These are phyloP conservation scores for Fragilariopsis cylindrus DNA, from an alignment of 108 stramenopile species.

Conservation along the genomic window DNA sequence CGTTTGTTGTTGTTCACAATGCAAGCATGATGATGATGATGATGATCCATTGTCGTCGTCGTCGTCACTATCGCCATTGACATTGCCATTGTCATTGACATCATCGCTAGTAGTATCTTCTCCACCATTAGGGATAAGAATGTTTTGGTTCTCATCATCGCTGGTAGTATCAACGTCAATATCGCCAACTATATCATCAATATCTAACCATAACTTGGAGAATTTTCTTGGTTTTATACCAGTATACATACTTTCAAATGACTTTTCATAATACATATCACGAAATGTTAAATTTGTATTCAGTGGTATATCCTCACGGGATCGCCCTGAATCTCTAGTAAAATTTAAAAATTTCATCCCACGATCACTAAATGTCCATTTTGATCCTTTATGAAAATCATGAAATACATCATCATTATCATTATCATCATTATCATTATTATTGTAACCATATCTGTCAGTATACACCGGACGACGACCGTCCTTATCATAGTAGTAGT, in stretches of 20 bases:
- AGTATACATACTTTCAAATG: background rate
- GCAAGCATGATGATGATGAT: no score
- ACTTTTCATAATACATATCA: background rate
- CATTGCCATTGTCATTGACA: no score
- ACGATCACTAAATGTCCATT: background rate
- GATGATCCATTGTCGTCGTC: no score
- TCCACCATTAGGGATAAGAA: no score
- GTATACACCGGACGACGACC: background rate
- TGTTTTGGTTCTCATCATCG: no score
- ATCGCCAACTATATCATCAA: slow-evolving; percentile 1
- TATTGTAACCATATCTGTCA: background rate
- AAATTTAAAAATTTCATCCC: background rate
- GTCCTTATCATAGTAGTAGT: background rate
- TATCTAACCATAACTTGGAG: slow-evolving; percentile 1
- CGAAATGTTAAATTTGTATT: background rate
- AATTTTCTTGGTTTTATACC: background rate
- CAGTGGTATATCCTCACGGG: background rate
- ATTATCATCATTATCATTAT: background rate
- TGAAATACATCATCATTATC: background rate
- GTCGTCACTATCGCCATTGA: no score
- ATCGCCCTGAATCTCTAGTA: background rate
- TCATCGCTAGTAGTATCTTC: no score
- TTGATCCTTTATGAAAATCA: background rate
- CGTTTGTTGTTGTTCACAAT: no score
- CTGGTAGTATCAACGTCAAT: no score